Evolutionary conservation across 2,329 filamentous ascomycete genomes (phyloP), one percentile per base, ranked within the genome.

Genomic region (Aspergillus pseudotamarii): DNA sequence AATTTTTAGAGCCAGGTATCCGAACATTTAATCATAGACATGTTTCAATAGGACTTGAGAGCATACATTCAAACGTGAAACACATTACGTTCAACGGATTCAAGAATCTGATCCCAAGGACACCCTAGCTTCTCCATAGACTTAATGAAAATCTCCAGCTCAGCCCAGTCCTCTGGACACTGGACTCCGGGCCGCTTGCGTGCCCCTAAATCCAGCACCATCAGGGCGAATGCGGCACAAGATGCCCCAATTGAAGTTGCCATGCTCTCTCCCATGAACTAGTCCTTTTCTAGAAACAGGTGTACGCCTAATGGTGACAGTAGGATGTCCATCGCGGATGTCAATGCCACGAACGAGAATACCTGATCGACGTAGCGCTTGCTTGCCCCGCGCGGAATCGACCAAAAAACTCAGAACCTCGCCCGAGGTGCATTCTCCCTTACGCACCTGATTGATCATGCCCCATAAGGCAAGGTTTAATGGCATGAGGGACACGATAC

Each of bases 161-260:
- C 36, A 36, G 60, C 62, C 66, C 62, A 68, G 55, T 68, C 66
- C 30, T 68, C 64, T 43, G 64, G 66, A 32, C 58, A 58, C 43
- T 65, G 64, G 23, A 68, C 66, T 41, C 66, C 64, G 12, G 36
- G 43, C 23, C 58, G 58, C 26, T 16, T 58, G 12, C 53, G 38
- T 19, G 55, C 38, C 19, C 63, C 46, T 9, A 43, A 11, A 28
- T 66, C 66, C 28, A 68, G 26, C 9, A 64, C 66, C 62, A 68
- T 36, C 12, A 68, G 9, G 34, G 60, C 62, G 57, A 68, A 68
- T 2, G 64, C 66, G 19, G 66, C 66, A 60, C 53, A 59, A 5
- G 61, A 41, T 23, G 59, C 51, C 5, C 66, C 66, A 19, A 60
- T 68, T 12, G 50, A 45, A 28, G 64, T 59, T 14, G 45, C 65